phyloP scores from a whole-genome alignment of 139 green algal genomes.

The Yamagishiella unicocca region DNA sequence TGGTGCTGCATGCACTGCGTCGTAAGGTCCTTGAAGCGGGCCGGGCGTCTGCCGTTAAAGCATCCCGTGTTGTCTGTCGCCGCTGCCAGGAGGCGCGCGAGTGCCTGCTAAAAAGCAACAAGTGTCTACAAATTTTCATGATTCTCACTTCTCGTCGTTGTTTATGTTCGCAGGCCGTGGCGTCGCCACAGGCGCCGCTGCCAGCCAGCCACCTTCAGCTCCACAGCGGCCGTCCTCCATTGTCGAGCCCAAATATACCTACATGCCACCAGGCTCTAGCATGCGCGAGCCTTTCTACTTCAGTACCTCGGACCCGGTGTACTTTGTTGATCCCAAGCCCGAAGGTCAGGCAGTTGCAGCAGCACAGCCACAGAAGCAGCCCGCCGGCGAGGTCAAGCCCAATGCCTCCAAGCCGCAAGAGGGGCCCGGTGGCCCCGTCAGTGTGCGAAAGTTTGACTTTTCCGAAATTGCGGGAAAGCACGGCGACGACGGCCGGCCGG shows the following conservation, averaged over 20 bases:
- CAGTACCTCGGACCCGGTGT: constrained; percentile 21
- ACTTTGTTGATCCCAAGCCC: constrained; percentile 42
- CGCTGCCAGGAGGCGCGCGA: too few relatives aligned
- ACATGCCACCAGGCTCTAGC: constrained; percentile 27
- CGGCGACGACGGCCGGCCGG: neutral
- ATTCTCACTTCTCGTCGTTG: too few relatives aligned
- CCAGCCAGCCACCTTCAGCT: neutral
- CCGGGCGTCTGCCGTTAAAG: neutral
- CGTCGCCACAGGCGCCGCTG: neutral
- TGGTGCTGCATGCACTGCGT: neutral
- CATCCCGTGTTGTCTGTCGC: neutral
- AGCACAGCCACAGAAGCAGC: neutral
- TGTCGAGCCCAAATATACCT: constrained; percentile 31
- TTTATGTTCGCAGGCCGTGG: neutral
- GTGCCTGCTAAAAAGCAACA: too few relatives aligned
- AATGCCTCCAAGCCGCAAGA: neutral
- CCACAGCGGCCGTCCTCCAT: neutral
- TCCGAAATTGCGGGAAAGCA: constrained; percentile 7
- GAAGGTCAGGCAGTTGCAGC: neutral
- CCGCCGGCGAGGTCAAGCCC: too few relatives aligned
- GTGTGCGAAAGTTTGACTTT: constrained; percentile 34
- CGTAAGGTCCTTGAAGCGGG: neutral
- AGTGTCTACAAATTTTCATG: too few relatives aligned
- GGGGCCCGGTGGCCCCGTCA: neutral
- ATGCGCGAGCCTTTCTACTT: constrained; percentile 46